Evolutionary conservation across 202 grass and related monocot genomes (phyloP).

Genomic region (Schoenoplectus tabernaemontani): DNA sequence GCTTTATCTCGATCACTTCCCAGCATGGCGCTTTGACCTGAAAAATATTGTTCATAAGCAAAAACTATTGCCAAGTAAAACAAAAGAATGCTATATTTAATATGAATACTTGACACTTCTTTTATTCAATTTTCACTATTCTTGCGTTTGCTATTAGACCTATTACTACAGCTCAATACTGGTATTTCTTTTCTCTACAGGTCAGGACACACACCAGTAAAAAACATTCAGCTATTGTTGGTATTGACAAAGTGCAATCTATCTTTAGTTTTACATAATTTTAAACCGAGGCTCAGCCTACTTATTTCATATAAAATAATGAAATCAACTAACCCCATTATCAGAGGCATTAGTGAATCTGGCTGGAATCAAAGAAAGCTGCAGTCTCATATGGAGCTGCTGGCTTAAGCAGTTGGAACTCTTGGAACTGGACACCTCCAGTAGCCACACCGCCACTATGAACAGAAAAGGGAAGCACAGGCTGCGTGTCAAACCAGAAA

Average conservation of each 20-base stretch:
- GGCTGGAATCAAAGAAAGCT: constrained; percentile 24
- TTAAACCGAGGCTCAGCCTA: background rate
- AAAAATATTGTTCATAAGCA: background rate
- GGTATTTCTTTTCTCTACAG: background rate
- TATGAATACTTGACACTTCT: background rate
- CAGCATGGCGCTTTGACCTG: background rate
- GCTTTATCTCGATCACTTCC: background rate
- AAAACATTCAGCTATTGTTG: background rate
- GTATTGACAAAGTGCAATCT: background rate
- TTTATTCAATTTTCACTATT: background rate
- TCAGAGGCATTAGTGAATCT: constrained; percentile 23
- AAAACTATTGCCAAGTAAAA: background rate
- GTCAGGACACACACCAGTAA: background rate
- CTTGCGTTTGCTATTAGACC: background rate
- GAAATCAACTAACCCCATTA: constrained; percentile 6
- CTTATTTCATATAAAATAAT: background rate
- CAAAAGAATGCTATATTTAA: background rate
- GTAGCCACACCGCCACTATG: constrained; percentile 11
- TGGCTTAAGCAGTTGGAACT: constrained; percentile 31
- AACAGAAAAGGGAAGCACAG: constrained; percentile 30
- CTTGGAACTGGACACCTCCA: constrained; percentile 23
- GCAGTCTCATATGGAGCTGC: constrained; percentile 31
- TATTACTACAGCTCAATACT: background rate
- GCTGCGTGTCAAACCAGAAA: constrained; percentile 38
- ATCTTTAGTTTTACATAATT: background rate